A percentile compares a stretch with the other conserved stretches of the same genome.
These are phyloP conservation scores for Sarocladium oryzae DNA, from an alignment of 2,329 filamentous ascomycete species.

Conservation along the genomic window DNA sequence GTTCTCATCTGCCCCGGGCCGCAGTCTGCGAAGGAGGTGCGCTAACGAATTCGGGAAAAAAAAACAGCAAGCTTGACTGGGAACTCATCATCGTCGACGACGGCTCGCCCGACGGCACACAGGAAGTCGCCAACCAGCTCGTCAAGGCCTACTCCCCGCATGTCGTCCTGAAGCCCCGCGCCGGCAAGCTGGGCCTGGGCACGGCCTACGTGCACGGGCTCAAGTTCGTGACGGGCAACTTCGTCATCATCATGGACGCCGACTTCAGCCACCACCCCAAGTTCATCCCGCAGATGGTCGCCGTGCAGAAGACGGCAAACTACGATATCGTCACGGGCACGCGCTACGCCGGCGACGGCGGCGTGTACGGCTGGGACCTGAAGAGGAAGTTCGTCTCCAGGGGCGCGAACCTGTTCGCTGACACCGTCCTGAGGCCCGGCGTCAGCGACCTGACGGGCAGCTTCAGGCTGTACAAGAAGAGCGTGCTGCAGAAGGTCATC, in stretches of 20 bases:
- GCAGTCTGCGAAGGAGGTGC: no score
- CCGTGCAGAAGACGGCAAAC: constrained; percentile 65
- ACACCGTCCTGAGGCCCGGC: constrained; percentile 85
- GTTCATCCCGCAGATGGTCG: constrained; percentile 94
- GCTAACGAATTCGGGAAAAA: no score
- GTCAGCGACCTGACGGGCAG: constrained; percentile 94
- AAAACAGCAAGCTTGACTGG: constrained; percentile 84
- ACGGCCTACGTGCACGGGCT: constrained; percentile 95
- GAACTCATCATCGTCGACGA: constrained; percentile 98
- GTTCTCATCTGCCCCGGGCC: no score
- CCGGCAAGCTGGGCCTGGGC: constrained; percentile 93
- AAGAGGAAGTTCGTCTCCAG: constrained; percentile 80
- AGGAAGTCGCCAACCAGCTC: constrained; percentile 84
- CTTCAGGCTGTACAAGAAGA: constrained; percentile 91
- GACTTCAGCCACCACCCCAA: constrained; percentile 99
- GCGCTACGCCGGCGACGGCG: constrained; percentile 80
- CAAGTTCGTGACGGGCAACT: constrained; percentile 86
- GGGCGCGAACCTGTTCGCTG: constrained; percentile 90
- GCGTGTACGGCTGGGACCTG: constrained; percentile 94
- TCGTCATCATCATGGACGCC: constrained; percentile 99
- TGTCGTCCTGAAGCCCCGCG: constrained; percentile 78
- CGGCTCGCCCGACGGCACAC: constrained; percentile 91
- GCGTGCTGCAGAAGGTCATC: constrained; percentile 84
- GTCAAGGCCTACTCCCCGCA: constrained; percentile 75
- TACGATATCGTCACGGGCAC: constrained; percentile 98